These are phyloP conservation scores for Ceratocystis alfenasii DNA, from an alignment of 2,329 filamentous ascomycete species.

Conservation along the genomic window DNA sequence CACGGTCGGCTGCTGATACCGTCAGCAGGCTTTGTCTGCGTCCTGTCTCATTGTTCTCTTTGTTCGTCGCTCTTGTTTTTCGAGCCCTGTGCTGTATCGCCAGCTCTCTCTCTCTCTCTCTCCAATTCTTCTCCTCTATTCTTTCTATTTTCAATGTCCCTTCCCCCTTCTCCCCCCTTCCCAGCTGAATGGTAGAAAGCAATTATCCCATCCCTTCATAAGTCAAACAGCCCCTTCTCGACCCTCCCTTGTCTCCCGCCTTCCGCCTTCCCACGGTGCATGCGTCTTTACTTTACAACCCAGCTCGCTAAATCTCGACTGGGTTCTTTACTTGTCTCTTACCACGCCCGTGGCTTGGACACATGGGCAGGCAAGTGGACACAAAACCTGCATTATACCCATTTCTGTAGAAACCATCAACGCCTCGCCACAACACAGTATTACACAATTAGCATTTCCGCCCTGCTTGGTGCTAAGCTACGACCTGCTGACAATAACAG, in stretches of 20 bases:
- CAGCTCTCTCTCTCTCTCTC: not conserved
- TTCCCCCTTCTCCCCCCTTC: not conserved
- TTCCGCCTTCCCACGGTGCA: not conserved
- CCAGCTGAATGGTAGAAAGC: constrained; percentile 10
- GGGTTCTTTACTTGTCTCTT: not conserved
- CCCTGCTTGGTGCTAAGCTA: too few species aligned
- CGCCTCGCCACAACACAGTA: not conserved
- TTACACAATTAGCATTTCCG: too few species aligned
- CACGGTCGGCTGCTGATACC: too few species aligned
- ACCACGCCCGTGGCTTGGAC: constrained; percentile 5
- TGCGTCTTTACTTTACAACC: not conserved
- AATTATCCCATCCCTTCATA: not conserved
- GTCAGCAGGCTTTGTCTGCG: too few species aligned
- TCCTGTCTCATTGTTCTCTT: too few species aligned
- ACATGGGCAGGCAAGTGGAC: not conserved
- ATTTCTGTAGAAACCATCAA: constrained; percentile 1
- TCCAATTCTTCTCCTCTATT: not conserved
- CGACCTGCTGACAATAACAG: too few species aligned
- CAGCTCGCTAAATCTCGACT: not conserved
- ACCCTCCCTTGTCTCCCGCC: not conserved
- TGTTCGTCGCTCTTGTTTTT: too few species aligned
- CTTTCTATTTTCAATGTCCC: not conserved
- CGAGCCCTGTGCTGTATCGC: too few species aligned
- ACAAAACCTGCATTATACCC: not conserved
- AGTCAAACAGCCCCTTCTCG: not conserved